Percentiles rank a stretch among this genome's conserved stretches.
These are phyloP conservation scores for Yamadazyma conglobata DNA, from an alignment of 1,139 yeast genomes.

Conservation along the genomic window DNA sequence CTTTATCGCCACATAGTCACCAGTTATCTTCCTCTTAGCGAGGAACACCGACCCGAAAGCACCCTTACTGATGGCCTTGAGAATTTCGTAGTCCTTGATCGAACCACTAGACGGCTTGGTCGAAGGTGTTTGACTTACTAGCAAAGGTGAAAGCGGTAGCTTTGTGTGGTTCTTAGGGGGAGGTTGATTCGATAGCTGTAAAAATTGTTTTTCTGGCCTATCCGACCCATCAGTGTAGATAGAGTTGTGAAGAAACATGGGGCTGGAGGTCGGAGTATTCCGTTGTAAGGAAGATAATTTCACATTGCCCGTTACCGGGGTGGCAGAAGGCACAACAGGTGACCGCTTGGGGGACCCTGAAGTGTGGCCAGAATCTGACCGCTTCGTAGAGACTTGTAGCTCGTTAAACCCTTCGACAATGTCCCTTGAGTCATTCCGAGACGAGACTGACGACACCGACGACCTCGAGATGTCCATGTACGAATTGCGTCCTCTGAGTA, in stretches of 20 bases:
- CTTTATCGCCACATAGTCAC: slow-evolving; percentile 94
- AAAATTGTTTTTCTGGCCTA: slow-evolving; percentile 7
- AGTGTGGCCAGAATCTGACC: slow-evolving; percentile 30
- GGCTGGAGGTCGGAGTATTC: slow-evolving; percentile 52
- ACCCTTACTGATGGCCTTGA: slow-evolving; percentile 93
- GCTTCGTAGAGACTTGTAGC: slow-evolving; percentile 5
- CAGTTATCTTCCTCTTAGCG: slow-evolving; percentile 78
- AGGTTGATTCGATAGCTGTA: slow-evolving; percentile 3
- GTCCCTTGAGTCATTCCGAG: slow-evolving; percentile 21
- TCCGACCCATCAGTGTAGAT: slow-evolving; percentile 11
- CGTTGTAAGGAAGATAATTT: slow-evolving; percentile 57
- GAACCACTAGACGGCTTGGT: slow-evolving; percentile 57
- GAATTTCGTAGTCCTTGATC: slow-evolving; percentile 82
- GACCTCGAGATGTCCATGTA: slow-evolving; percentile 17
- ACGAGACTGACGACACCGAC: slow-evolving; percentile 16
- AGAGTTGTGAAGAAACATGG: slow-evolving; percentile 19
- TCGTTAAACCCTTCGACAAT: slow-evolving; percentile 29
- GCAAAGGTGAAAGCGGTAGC: slow-evolving; percentile 78
- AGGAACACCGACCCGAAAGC: slow-evolving; percentile 96
- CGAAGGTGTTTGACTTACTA: slow-evolving; percentile 61
- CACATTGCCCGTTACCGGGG: slow-evolving; percentile 44
- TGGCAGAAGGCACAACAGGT: slow-evolving; percentile 3
- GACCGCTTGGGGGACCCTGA: slow-evolving; percentile 51
- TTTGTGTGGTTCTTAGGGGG: slow-evolving; percentile 20
- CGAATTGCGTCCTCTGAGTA: slow-evolving; percentile 27